Evolutionary conservation across 2,329 filamentous ascomycete species (phyloP).

Genomic region (Venturia nashicola): DNA sequence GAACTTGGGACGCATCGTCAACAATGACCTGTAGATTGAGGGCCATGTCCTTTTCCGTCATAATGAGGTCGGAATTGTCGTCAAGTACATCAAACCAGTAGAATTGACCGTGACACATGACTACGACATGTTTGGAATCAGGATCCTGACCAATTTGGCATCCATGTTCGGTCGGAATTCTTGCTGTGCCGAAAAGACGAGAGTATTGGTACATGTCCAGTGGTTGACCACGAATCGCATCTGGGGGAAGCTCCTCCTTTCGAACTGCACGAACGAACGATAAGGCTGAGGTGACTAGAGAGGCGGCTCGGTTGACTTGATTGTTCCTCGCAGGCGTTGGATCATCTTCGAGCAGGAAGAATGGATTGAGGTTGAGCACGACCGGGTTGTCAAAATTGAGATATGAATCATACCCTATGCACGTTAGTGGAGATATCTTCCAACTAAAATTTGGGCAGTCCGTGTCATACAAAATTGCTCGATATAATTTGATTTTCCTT

Average conservation of each 20-base stretch:
- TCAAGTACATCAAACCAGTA: slow-evolving; percentile 99
- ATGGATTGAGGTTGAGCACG: slow-evolving; percentile 92
- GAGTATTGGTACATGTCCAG: slow-evolving; percentile 99
- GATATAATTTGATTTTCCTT: slow-evolving; percentile 87
- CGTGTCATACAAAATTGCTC: slow-evolving; percentile 74
- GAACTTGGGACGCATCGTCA: slow-evolving; percentile 77
- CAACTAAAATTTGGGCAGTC: background rate
- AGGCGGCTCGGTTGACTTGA: slow-evolving; percentile 88
- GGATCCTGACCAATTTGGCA: slow-evolving; percentile 95
- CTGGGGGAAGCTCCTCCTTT: slow-evolving; percentile 83
- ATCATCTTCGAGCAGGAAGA: slow-evolving; percentile 95
- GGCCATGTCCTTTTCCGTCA: slow-evolving; percentile 88
- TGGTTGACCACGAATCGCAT: slow-evolving; percentile 70
- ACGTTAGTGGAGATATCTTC: background rate
- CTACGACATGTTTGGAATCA: slow-evolving; percentile 82
- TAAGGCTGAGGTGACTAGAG: slow-evolving; percentile 76
- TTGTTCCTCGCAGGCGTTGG: slow-evolving; percentile 93
- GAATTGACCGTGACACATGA: slow-evolving; percentile 88
- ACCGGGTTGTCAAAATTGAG: slow-evolving; percentile 97
- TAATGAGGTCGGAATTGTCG: slow-evolving; percentile 87
- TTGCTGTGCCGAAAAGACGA: slow-evolving; percentile 82
- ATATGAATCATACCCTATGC: slow-evolving; percentile 91
- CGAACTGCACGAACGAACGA: slow-evolving; percentile 88
- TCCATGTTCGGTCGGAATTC: slow-evolving; percentile 85
- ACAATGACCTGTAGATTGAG: slow-evolving; percentile 87